These are phyloP conservation scores for Suillus tomentosus DNA, from an alignment of 768 basidiomycete genomes.

Conservation along the genomic window DNA sequence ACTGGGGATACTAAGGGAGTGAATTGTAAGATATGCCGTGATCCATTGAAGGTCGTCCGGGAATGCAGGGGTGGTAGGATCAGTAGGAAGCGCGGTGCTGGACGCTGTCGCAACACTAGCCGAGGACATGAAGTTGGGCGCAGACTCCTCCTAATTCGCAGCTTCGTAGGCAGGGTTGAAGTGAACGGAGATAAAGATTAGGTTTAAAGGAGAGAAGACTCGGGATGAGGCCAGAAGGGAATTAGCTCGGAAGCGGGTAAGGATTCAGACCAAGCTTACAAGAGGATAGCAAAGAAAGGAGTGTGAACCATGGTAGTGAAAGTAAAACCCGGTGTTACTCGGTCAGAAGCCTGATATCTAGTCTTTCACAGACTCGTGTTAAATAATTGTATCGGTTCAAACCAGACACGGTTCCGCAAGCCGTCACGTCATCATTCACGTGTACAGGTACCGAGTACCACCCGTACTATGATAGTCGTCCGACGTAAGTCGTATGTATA, in stretches of 20 bases:
- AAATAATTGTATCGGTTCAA: neutral
- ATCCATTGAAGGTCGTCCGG: constrained; percentile 52
- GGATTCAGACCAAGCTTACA: neutral
- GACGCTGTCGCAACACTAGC: neutral
- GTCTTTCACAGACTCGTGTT: neutral
- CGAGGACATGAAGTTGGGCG: constrained; percentile 11
- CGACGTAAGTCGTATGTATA: no score
- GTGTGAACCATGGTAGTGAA: neutral
- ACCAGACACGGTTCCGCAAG: neutral
- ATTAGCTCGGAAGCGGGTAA: neutral
- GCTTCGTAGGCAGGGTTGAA: neutral
- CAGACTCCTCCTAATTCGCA: neutral
- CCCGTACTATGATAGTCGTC: no score
- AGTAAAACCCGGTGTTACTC: neutral
- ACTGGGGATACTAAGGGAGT: constrained; percentile 52
- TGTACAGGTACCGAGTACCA: no score
- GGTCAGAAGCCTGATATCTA: neutral
- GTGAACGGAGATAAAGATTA: neutral
- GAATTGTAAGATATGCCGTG: constrained; percentile 57
- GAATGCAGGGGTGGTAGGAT: constrained; percentile 47
- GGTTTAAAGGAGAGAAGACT: neutral
- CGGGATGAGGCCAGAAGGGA: neutral
- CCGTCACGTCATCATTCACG: neutral
- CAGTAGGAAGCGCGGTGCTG: constrained; percentile 25
- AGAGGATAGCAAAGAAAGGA: neutral